Conservation (phyloP, 805 yeast genomes). For the Scheffersomyces stipitis region DNA sequence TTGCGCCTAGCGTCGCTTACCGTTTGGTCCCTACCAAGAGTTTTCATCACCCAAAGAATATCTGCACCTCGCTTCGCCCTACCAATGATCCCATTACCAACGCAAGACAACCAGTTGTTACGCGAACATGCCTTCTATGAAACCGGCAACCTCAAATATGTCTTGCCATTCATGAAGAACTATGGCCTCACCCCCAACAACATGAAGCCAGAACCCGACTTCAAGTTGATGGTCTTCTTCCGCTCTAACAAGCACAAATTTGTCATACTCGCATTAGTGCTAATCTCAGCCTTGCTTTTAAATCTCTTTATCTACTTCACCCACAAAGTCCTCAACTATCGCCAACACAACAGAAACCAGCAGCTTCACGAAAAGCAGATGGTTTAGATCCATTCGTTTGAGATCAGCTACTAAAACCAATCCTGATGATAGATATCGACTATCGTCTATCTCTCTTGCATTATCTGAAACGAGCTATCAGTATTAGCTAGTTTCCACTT, state of each 20-base stretch:
- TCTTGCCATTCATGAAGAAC: conserved; percentile 21
- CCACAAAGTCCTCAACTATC: not conserved
- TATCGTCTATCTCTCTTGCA: too few relatives aligned
- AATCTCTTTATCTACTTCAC: not conserved
- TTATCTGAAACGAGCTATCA: too few relatives aligned
- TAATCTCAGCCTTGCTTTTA: not conserved
- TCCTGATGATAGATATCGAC: too few relatives aligned
- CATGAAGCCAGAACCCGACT: not conserved
- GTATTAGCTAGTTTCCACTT: too few relatives aligned
- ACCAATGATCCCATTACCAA: conserved; percentile 27
- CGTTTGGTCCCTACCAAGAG: too few relatives aligned
- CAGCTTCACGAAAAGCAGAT: too few relatives aligned
- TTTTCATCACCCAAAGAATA: too few relatives aligned
- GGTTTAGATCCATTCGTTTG: too few relatives aligned
- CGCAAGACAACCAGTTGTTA: conserved; percentile 15
- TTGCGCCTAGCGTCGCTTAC: too few relatives aligned
- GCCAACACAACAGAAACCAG: too few relatives aligned
- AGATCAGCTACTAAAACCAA: too few relatives aligned
- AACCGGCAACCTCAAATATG: conserved; percentile 23
- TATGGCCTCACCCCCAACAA: conserved; percentile 13
- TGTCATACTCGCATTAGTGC: not conserved
- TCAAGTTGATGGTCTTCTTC: not conserved
- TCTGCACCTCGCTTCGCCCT: too few relatives aligned
- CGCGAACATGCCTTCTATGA: conserved; percentile 31
- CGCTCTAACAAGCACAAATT: conserved; percentile 1